These are phyloP conservation scores for Setomelanomma holmii DNA, from an alignment of 2,329 filamentous ascomycete genomes.

Conservation along the genomic window DNA sequence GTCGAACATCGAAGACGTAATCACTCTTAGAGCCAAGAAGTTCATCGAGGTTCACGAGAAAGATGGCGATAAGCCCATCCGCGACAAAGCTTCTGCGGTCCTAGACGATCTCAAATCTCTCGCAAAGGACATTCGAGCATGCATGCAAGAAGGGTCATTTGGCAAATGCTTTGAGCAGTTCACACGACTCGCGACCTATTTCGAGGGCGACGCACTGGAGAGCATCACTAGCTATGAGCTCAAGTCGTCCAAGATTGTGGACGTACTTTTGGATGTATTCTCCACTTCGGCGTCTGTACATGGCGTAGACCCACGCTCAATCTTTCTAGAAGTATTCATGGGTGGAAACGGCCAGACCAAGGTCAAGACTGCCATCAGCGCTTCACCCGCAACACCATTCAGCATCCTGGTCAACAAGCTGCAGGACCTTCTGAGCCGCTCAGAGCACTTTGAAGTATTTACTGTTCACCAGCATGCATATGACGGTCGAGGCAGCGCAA, in stretches of 20 bases:
- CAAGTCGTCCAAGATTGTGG: conserved; percentile 87
- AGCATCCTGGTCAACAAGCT: conserved; percentile 91
- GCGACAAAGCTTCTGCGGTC: conserved; percentile 79
- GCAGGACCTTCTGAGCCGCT: conserved; percentile 93
- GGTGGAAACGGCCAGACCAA: conserved; percentile 67
- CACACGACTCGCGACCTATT: conserved; percentile 77
- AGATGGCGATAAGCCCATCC: conserved; percentile 75
- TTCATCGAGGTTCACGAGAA: conserved; percentile 86
- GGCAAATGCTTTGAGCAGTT: conserved; percentile 72
- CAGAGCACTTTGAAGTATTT: conserved; percentile 96
- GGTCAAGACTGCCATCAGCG: conserved; percentile 68
- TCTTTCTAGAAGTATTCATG: conserved; percentile 95
- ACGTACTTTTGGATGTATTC: conserved; percentile 82
- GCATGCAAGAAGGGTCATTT: conserved; percentile 63
- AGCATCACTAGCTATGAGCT: conserved; percentile 96
- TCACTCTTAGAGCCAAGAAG: conserved; percentile 77
- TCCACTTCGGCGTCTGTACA: conserved; percentile 68
- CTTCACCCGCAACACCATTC: conserved; percentile 82
- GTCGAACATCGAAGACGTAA: conserved; percentile 71
- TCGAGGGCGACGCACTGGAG: conserved; percentile 85
- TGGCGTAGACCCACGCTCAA: conserved; percentile 71
- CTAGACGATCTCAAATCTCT: conserved; percentile 75
- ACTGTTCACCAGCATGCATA: conserved; percentile 93
- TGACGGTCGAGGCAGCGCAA: conserved; percentile 88
- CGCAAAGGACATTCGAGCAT: conserved; percentile 73